A percentile compares a stretch with the other conserved stretches of the same genome.
These are phyloP conservation scores for Luvunga scandens DNA, from an alignment of 345 rosid species.

Conservation along the genomic window DNA sequence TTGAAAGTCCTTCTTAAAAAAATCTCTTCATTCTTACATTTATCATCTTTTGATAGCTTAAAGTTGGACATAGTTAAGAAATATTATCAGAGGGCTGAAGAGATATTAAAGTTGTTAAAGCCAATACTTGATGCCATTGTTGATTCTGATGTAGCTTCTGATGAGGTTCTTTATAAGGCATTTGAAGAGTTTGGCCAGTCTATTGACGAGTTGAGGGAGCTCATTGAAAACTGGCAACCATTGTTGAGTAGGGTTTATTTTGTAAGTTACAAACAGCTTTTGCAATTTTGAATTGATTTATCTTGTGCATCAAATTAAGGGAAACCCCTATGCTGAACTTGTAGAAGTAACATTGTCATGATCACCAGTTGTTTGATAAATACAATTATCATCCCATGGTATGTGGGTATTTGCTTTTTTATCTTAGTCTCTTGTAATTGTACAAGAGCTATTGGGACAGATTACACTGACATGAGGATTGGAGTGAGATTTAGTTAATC, in stretches of 20 bases:
- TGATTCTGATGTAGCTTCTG: slow-evolving; percentile 57
- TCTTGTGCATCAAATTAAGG: background rate
- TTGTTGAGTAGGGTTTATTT: slow-evolving; percentile 76
- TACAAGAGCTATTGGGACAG: background rate
- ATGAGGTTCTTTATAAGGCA: slow-evolving; percentile 51
- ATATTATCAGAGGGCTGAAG: slow-evolving; percentile 73
- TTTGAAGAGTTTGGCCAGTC: slow-evolving; percentile 65
- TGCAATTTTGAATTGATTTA: background rate
- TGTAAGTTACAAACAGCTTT: slow-evolving; percentile 51
- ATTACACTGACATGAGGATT: background rate
- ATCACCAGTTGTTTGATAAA: slow-evolving; percentile 3
- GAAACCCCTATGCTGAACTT: slow-evolving; percentile 1
- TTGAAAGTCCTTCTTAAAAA: slow-evolving; percentile 61
- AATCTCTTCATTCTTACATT: slow-evolving; percentile 59
- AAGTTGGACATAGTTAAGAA: slow-evolving; percentile 64
- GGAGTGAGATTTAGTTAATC: background rate
- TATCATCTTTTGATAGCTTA: slow-evolving; percentile 56
- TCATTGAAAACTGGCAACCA: slow-evolving; percentile 69
- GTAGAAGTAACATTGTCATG: background rate
- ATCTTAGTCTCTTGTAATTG: background rate
- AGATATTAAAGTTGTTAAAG: slow-evolving; percentile 67
- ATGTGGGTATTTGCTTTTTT: background rate
- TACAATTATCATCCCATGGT: background rate
- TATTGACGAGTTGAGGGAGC: slow-evolving; percentile 64
- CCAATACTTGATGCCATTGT: slow-evolving; percentile 60